Base-by-base conservation (phyloP, 1,284 basidiomycete species). In the Ustilago xerochloae region DNA sequence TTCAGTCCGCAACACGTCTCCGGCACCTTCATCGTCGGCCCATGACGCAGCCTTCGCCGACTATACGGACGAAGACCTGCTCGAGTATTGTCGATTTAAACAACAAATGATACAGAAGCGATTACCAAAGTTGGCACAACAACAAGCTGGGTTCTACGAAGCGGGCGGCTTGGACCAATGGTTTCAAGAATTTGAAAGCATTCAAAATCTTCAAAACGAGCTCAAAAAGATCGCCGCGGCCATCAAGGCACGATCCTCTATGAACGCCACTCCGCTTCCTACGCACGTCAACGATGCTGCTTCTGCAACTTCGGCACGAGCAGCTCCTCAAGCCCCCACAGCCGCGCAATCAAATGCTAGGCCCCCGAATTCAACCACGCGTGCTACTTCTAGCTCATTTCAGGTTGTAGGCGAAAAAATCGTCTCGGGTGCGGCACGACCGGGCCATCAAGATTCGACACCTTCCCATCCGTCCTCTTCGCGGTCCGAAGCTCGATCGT, bases 381-480 rank as follows among this genome's bases (percentile, higher is more conserved):
- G 63, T 5, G 43, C 55, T 12, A 28, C 38, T 1, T 72, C 63
- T 6, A 63, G 24, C 47, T 72, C 69, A 0, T 72, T 63, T n/a
- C 63, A 72, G 46, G 51, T 67, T 22, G 50, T 67, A 1, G 69
- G 69, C 32, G 63, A 63, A 36, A 66, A 52, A 15, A 54, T 63
- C 16, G 47, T 43, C 10, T 15, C 47, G 9, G 47, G 46, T 6
- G 29, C 51, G 3, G 7, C 18, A 4, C 12, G 30, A 6, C 18
- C 43, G 12, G 26, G 22, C 22, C 9, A 24, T 3, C 18, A 8
- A 22, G 8, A 47, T 16, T 8, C 24, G 12, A 6, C 32, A 26
- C 32, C n/a, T 6, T 60, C 49, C 16, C 22, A 32, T 24, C 22
- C 43, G 20, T 32, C 43, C 30, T n/a, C n/a, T n/a, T 35, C 39